Evolutionary conservation across 805 yeast genomes (phyloP).

Genomic region (Saccharomycopsis malanga): DNA sequence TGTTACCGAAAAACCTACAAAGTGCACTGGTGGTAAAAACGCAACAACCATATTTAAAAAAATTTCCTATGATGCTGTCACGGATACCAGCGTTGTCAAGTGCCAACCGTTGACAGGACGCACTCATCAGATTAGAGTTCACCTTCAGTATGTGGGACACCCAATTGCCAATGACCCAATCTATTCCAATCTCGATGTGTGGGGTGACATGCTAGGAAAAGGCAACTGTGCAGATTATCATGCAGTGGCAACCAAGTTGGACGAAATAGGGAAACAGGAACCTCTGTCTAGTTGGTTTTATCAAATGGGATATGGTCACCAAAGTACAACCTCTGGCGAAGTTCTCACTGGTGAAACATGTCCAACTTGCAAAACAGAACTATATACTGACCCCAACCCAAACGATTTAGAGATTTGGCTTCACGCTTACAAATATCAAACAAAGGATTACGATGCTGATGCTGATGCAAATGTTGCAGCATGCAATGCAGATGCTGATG

Average conservation of each 20-base stretch:
- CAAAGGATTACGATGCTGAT: constrained; percentile 5
- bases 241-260: constrained; percentile 42
- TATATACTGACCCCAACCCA: constrained; percentile 84
- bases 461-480: not conserved
- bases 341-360: constrained; percentile 53
- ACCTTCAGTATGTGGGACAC: constrained; percentile 75
- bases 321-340: constrained; percentile 48
- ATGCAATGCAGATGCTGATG: not conserved
- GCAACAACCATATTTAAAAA: constrained; percentile 72
- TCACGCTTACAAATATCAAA: constrained; percentile 79
- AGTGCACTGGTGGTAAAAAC: constrained; percentile 40
- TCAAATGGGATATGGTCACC: constrained; percentile 24
- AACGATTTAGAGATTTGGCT: constrained; percentile 84
- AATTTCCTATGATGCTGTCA: constrained; percentile 64
- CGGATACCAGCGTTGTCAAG: constrained; percentile 55
- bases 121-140: constrained; percentile 93
- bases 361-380: constrained; percentile 55
- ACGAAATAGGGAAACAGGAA: constrained; percentile 62
- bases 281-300: constrained; percentile 65
- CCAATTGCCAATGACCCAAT: constrained; percentile 81
- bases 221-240: constrained; percentile 45
- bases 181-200: constrained; percentile 66
- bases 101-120: constrained; percentile 90
- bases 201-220: constrained; percentile 76
- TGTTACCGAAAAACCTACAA: constrained; percentile 43